Conservation (phyloP, 1,284 basidiomycete species). For the Stygiomarasmius scandens region DNA sequence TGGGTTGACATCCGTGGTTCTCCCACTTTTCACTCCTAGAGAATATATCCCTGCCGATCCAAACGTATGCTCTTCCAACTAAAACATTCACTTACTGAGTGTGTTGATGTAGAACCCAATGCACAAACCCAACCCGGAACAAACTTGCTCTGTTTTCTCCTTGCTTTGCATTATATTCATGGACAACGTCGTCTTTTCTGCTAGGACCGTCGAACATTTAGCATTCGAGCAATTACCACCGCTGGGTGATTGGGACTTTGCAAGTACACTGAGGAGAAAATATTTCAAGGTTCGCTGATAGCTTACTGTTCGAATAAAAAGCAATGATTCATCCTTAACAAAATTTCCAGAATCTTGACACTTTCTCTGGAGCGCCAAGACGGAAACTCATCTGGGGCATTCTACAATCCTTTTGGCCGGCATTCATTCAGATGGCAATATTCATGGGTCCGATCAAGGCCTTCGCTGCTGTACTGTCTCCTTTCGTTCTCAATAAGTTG, state of each 20-base stretch:
- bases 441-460: slow-evolving; percentile 25
- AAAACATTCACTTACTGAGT: too few species aligned
- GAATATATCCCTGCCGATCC: slow-evolving; percentile 47
- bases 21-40: slow-evolving; percentile 44
- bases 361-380: slow-evolving; percentile 3
- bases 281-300: slow-evolving; percentile 24
- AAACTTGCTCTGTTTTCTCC: slow-evolving; percentile 50
- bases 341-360: neutral
- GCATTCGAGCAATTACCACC: slow-evolving; percentile 39
- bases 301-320: too few species aligned
- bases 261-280: slow-evolving; percentile 22
- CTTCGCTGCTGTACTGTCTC: slow-evolving; percentile 40
- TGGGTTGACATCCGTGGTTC: slow-evolving; percentile 31
- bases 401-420: slow-evolving; percentile 4
- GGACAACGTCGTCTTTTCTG: slow-evolving; percentile 39
- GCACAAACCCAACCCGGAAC: slow-evolving; percentile 49
- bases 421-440: slow-evolving; percentile 2
- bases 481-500: slow-evolving; percentile 51
- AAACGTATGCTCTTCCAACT: too few species aligned
- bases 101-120: slow-evolving; percentile 38
- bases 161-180: slow-evolving; percentile 52
- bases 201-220: slow-evolving; percentile 29
- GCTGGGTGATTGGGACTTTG: slow-evolving; percentile 47
- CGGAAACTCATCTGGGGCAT: slow-evolving; percentile 4
- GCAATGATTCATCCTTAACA: too few species aligned